Base-by-base conservation (phyloP, 805 yeast genomes). In the Yamadazyma philogaea region DNA sequence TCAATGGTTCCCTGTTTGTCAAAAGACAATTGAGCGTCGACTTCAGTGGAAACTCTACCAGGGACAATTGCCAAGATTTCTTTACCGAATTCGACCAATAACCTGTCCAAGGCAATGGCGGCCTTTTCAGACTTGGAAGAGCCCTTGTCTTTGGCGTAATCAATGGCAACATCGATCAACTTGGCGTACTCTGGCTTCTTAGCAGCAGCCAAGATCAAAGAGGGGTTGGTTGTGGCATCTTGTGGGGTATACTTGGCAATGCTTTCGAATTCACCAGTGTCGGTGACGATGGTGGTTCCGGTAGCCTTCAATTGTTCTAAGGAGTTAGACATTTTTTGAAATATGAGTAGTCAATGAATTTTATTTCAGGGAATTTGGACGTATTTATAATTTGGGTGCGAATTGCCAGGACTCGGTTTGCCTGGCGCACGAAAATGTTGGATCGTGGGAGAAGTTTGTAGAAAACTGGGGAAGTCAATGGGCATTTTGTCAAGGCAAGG, bases 201-300 rank as follows among this genome's bases (percentile, higher is more conserved):
- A 45, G 98, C 64, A 46, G 99, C 99, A 52, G 98, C 98, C 58
- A 93, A 76, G 60, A 93, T 91, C 74, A 93, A 78, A 34, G 98
- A 89, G 54, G 99, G 99, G 78, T 93, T 93, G 66, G 99, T 93
- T 57, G 99, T 93, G 54, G 99, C 96, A 71, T 93, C 99, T 77
- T 93, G 98, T 55, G 99, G 99, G 58, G 93, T 87, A 77, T 85
- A 93, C 72, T 90, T 88, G 64, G 96, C 96, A 66, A 93, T 93
- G 52, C 93, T 84, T 70, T 88, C 97, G 66, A 93, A 93, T 70
- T 93, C 99, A 75, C 99, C 99, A 49, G 98, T 89, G 77, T 93
- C 99, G 53, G 99, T 87, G 63, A 93, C 99, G 62, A 93, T 96
- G 55, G 79, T 84, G 55, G 99, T 93, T 57, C 98, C 98, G 45